A percentile compares a stretch with the other conserved stretches of the same genome.
Conservation (phyloP, 164 flowering plant genomes). For the Protea cynaroides region DNA sequence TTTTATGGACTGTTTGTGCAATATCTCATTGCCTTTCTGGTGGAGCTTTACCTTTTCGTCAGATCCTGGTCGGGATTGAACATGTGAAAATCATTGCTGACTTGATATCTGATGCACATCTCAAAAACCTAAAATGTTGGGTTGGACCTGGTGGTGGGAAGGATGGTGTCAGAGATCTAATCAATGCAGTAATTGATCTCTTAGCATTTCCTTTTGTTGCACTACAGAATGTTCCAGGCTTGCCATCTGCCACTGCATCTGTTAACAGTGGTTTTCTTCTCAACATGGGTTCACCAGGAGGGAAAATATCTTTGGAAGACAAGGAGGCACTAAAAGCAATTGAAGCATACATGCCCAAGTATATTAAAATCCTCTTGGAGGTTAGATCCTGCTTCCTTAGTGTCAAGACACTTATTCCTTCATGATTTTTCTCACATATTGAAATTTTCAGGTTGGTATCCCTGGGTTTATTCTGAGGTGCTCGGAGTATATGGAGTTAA, state of each 20-base stretch:
- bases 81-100: conserved; percentile 49
- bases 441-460: conserved; percentile 57
- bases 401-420: not conserved
- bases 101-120: conserved; percentile 65
- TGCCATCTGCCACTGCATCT: conserved; percentile 80
- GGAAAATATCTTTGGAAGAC: conserved; percentile 62
- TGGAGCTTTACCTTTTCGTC: conserved; percentile 63
- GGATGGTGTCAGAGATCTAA: conserved; percentile 60
- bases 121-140: conserved; percentile 73
- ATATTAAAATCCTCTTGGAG: conserved; percentile 71
- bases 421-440: conserved; percentile 15
- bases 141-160: conserved; percentile 92
- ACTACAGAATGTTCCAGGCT: conserved; percentile 62
- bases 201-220: conserved; percentile 97
- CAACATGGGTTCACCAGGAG: conserved; percentile 75
- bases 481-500: conserved; percentile 60
- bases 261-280: conserved; percentile 86
- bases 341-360: conserved; percentile 68
- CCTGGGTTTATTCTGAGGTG: conserved; percentile 63
- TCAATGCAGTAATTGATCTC: conserved; percentile 73
- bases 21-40: conserved; percentile 80
- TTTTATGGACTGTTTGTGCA: conserved; percentile 79
- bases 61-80: conserved; percentile 59
- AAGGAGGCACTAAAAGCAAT: conserved; percentile 63
- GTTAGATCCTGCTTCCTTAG: conserved; percentile 28